Evolutionary conservation across 352 stramenopile genomes (phyloP), one percentile per base, ranked within the genome.

Genomic region (Globisporangium acanthophoron): DNA sequence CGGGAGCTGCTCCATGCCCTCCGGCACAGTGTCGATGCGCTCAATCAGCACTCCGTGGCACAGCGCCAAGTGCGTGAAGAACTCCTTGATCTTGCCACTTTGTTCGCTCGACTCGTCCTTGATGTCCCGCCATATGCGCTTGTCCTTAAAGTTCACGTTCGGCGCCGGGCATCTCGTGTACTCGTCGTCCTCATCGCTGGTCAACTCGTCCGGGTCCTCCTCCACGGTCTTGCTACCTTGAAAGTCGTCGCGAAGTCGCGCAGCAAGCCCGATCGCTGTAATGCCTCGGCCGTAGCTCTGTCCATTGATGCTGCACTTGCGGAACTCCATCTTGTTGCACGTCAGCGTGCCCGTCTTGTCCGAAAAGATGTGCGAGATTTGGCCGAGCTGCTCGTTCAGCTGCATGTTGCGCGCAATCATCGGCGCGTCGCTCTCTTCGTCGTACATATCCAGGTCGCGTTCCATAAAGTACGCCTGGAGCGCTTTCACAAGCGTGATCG

Each of bases 311-410:
- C 76, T 90, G 61, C 83, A 94, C 65, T 96, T 96, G 27, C 87
- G 81, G 59, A 96, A 96, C 60, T 96, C 87, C 87, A 96, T 96
- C 57, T 86, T 88, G 68, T 96, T 96, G 66, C 85, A 94, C 2
- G 87, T 96, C 0, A 96, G 64, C 0, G 87, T 96, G 18, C 85
- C 85, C 0, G 87, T 96, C 56, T 96, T 96, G 62, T 96, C 85
- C 1, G 80, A 98, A 69, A 99, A 99, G 24, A 99, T 96, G 69
- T 99, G 98, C 48, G 97, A 95, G 50, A 99, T 93, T 53, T 95
- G 80, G 5, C 87, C 87, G 12, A 96, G 68, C 51, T 96, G 81
- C 44, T 96, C 87, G 51, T 96, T 96, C 15, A 96, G 66, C 59
- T 88, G 74, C 78, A 92, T 94, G 67, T 90, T 92, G 45, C 87